phyloP scores from a whole-genome alignment of 1,284 basidiomycete genomes.

The Ceratobasidium papillatum region DNA sequence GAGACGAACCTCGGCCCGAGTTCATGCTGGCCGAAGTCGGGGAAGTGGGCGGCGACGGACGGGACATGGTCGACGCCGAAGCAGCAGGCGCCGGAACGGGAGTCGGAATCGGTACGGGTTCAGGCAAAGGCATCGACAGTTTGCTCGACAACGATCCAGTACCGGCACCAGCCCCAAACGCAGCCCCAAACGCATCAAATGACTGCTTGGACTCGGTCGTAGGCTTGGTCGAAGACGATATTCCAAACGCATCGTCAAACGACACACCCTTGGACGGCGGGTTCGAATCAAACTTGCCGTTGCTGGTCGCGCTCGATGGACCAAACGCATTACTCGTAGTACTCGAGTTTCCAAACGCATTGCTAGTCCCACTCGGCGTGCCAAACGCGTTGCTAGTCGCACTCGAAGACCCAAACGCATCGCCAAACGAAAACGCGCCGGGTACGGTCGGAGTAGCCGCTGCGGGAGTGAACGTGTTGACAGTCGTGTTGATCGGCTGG shows the following conservation, averaged over 20 bases:
- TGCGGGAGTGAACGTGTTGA: slow-evolving; percentile 47
- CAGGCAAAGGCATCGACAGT: slow-evolving; percentile 53
- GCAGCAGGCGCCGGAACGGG: slow-evolving; percentile 17
- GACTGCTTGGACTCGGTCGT: slow-evolving; percentile 53
- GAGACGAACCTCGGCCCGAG: slow-evolving; percentile 60
- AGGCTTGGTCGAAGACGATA: slow-evolving; percentile 53
- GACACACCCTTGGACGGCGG: slow-evolving; percentile 50
- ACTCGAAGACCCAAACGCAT: slow-evolving; percentile 50
- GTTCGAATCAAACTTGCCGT: slow-evolving; percentile 23
- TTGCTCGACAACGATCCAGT: slow-evolving; percentile 34
- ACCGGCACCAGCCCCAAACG: slow-evolving; percentile 52
- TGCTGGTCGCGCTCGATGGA: slow-evolving; percentile 9
- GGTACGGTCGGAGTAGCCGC: slow-evolving; percentile 44
- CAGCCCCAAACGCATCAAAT: slow-evolving; percentile 51
- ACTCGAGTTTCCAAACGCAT: no score
- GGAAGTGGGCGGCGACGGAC: slow-evolving; percentile 51
- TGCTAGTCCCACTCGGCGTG: background rate
- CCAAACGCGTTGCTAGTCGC: background rate
- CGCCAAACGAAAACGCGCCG: slow-evolving; percentile 56
- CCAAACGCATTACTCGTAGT: background rate
- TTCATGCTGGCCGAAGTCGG: slow-evolving; percentile 64
- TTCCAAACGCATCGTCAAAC: slow-evolving; percentile 69
- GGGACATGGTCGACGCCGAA: slow-evolving; percentile 26
- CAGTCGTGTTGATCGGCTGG: slow-evolving; percentile 44
- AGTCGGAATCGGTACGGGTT: slow-evolving; percentile 54